Conservation (phyloP, 345 rosid species). For the Populus ilicifolia region DNA sequence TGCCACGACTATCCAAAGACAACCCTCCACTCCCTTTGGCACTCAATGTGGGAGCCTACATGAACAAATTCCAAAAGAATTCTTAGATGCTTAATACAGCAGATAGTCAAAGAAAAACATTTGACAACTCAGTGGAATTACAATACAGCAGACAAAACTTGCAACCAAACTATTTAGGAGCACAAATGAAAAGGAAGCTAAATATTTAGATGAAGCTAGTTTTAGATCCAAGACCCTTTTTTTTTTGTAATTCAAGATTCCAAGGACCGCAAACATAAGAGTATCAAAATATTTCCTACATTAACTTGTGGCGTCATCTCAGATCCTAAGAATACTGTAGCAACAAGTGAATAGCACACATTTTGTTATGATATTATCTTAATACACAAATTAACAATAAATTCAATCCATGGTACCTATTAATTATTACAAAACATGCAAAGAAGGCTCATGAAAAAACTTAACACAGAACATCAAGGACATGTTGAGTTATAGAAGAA, state of each 20-base stretch:
- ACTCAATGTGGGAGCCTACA: constrained; percentile 43
- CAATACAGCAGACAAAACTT: not conserved
- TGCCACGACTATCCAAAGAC: constrained; percentile 62
- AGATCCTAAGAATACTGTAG: not conserved
- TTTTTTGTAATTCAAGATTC: not conserved
- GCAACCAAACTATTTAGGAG: not conserved
- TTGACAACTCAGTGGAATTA: not conserved
- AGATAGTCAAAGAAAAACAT: not conserved
- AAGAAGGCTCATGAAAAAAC: not conserved
- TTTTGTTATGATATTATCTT: not conserved
- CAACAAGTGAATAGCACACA: not conserved
- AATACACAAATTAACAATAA: not conserved
- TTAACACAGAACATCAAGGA: not conserved
- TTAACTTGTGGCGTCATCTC: not conserved
- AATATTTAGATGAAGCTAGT: not conserved
- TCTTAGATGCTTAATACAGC: not conserved
- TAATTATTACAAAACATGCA: not conserved
- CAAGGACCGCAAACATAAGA: not conserved
- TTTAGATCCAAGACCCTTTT: not conserved
- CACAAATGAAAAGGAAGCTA: not conserved
- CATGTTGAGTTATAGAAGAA: not conserved
- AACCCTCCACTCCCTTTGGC: constrained; percentile 50
- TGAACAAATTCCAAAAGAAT: constrained; percentile 5
- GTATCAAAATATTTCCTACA: not conserved
- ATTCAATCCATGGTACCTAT: not conserved